Base-by-base conservation (phyloP, 2,329 filamentous ascomycete species). In the Penicillium sp. region DNA sequence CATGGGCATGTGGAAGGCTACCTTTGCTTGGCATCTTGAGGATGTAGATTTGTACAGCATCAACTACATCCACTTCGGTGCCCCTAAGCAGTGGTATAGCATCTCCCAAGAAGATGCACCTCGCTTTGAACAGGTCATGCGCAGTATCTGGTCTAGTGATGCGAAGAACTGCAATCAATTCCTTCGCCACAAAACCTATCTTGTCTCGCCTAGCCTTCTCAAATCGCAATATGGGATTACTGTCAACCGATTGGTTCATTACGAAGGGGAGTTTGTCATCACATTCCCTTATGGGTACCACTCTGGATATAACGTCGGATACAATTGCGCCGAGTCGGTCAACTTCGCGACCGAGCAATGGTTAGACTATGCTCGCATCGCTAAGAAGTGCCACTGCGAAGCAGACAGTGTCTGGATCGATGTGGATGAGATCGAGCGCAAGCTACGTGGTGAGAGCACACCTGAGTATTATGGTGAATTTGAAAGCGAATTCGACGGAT, bases 41-140 rank as follows among this genome's bases (percentile, higher is more conserved):
- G 94, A 99, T 71, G 93, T 99, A 40, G 94, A 99, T 77, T 84
- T 99, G 5, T 99, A 99, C 84, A 97, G 92, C 73, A 99, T 99
- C 82, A 99, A 99, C 77, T 99, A 97, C 73, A 91, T 99, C 57
- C 94, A 99, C 70, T 99, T 99, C 72, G 94, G 94, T 52, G 94
- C 94, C 1, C 94, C 94, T 0, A 99, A 99, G 76, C 94, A 99
- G 73, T 99, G 94, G 94, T 99, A 99, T 77, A 97, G 92, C 74
- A 97, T 99, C 62, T 96, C 93, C 0, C 95, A 97, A 73, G 89
- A 90, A 62, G 94, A 99, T 71, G 91, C 93, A 14, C 86, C 91
- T 48, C 88, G 89, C 16, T 99, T 99, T 66, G 94, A 99, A 74
- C 85, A 87, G 36, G 93, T 91, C 40, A 99, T 99, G 94, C 63